Base-by-base conservation (phyloP, 1,284 basidiomycete genomes). In the Naganishia sp. region DNA sequence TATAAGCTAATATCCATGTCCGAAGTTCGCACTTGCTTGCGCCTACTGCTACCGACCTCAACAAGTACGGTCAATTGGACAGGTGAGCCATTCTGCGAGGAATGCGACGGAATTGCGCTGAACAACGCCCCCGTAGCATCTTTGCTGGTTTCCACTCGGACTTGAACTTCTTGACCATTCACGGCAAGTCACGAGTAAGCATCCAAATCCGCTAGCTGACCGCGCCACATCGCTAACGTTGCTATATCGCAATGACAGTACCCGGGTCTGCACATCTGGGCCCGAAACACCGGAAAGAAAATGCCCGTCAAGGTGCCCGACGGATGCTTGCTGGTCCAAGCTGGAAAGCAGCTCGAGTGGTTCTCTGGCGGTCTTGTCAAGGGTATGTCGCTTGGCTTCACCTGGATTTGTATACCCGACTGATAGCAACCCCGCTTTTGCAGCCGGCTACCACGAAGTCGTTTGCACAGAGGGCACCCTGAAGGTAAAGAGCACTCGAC, bases 341-440 rank as follows among this genome's bases (percentile, higher is more conserved):
- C 92, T 2, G 93, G 92, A 50, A 94, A 92, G 77, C 92, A 95
- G 75, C 84, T 95, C 9, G 92, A 95, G 76, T 90, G 94, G 79
- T 80, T 94, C 61, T 90, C 86, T 21, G 92, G 90, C 6, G 92
- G 92, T 0, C 80, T 94, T 21, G 86, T 96, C 75, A 90, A 90
- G 73, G 92, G 78, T 78, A 52, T 4, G 7, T 31, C 0, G 6
- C 15, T 53, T 9, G 13, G 36, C 10, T 39, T 3, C 13, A 13
- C 36, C 4, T 39, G 28, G 28, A 28, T 39, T 39, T 39, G 13
- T 7, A 39, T 39, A 39, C 2, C 2, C 13, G 36, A 39, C 36
- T 39, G 36, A 39, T 2, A 7, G 36, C 7, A 3, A 39, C 9
- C 6, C 36, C 36, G 36, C 36, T 23, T 46, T 33, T 36, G 4